Evolutionary conservation across 2,329 filamentous ascomycete genomes (phyloP), one percentile per base, ranked within the genome.

Genomic region (Paradendryphiella salina): DNA sequence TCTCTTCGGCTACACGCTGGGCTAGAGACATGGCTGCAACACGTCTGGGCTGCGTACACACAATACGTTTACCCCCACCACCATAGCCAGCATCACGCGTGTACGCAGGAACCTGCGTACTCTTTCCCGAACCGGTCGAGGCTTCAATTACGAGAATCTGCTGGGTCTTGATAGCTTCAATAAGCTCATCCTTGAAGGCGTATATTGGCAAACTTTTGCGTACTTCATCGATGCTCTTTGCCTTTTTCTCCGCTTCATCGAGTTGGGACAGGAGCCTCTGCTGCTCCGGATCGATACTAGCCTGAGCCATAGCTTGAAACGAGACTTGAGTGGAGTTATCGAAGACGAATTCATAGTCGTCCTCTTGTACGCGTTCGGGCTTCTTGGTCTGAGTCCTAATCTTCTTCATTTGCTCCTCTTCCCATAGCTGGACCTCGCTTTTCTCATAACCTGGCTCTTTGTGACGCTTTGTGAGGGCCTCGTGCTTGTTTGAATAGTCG

Each of bases 21-120:
- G 94, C 93, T 15, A 97, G 93, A 66, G 88, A 94, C 93, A 97
- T 97, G 23, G 94, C 94, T 3, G 94, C 94, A 9, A 99, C 94
- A 78, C 94, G 85, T 62, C 94, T 86, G 4, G 94, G 94, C 60
- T 99, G 94, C 0, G 94, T 99, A 66, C 92, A 96, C 4, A 89
- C 93, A 9, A 99, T 84, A 6, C 23, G 23, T 71, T 93, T 79
- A 5, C 88, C 90, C 17, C 83, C 81, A 67, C 93, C 90, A 2
- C 44, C 43, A 18, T 53, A 56, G 3, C 58, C 52, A 18, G 52
- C 34, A 72, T 97, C 93, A 64, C 95, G 87, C 0, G 97, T 81
- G 69, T 96, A 99, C 66, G 97, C 94, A 0, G 93, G 90, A 13
- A 97, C 77, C 70, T 99, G 94, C 0, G 94, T 99, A 0, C 93